Percentiles rank a stretch among this genome's conserved stretches.
Conservation (phyloP, 1,284 basidiomycete genomes). For the Leccinum fuscescens region DNA sequence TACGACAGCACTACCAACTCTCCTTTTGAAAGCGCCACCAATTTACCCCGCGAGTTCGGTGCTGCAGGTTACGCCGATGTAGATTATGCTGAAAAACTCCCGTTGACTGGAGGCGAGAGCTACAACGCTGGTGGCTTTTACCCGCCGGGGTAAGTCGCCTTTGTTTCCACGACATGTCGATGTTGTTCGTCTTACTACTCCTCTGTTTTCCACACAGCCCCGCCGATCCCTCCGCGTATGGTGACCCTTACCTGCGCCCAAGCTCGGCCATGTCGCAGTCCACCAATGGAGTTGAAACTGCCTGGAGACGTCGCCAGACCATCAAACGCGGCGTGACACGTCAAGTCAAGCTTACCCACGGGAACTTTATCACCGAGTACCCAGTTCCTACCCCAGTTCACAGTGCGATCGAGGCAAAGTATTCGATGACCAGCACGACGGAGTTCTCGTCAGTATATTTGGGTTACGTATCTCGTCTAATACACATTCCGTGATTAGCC, state of each 20-base stretch:
- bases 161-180: background rate
- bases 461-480: constrained; percentile 1
- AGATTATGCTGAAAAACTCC: constrained; percentile 70
- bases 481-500: constrained; percentile 41
- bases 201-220: constrained; percentile 34
- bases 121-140: constrained; percentile 61
- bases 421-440: constrained; percentile 65
- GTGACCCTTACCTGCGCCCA: constrained; percentile 68
- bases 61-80: constrained; percentile 53
- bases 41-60: constrained; percentile 55
- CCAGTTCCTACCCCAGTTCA: constrained; percentile 86
- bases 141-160: constrained; percentile 59
- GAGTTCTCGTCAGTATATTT: constrained; percentile 77
- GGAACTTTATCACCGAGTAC: constrained; percentile 90
- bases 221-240: constrained; percentile 59
- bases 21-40: constrained; percentile 53
- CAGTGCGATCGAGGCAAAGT: constrained; percentile 84
- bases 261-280: constrained; percentile 61
- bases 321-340: constrained; percentile 92
- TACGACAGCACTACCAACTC: constrained; percentile 44
- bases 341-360: constrained; percentile 88
- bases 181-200: background rate
- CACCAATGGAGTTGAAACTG: constrained; percentile 64
- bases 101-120: constrained; percentile 55
- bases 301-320: constrained; percentile 85